Conservation (phyloP, 371 early-diverging fungal genomes). For the Lichtheimia hyalospora region DNA sequence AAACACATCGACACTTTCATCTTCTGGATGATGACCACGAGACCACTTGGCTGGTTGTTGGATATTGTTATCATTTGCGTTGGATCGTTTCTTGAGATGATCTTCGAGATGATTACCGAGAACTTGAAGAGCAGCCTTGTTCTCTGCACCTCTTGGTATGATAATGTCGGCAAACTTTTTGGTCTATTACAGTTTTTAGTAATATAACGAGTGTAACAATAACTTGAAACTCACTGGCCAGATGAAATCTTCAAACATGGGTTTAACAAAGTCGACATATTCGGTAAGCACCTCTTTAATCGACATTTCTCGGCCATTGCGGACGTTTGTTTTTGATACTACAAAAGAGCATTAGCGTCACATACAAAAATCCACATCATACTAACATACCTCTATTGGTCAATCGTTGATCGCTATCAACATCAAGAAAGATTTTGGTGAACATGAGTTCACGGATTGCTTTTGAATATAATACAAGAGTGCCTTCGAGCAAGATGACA, state of each 20-base stretch:
- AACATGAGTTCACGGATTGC: conserved; percentile 54
- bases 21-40: conserved; percentile 6
- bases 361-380: neutral
- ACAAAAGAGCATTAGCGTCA: neutral
- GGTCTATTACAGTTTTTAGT: conserved; percentile 39
- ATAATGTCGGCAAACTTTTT: conserved; percentile 87
- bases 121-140: conserved; percentile 74
- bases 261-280: conserved; percentile 82
- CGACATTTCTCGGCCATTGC: conserved; percentile 34
- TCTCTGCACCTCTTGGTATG: conserved; percentile 80
- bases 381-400: conserved; percentile 39
- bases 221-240: conserved; percentile 59
- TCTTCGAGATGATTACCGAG: conserved; percentile 66
- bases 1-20: conserved; percentile 20
- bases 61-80: neutral
- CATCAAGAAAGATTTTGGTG: conserved; percentile 67
- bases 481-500: conserved; percentile 66
- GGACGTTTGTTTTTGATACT: conserved; percentile 27
- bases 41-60: neutral
- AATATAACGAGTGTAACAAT: neutral
- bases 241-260: conserved; percentile 84
- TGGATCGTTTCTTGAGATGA: conserved; percentile 27
- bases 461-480: conserved; percentile 56
- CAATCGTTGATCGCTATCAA: conserved; percentile 66
- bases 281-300: conserved; percentile 60